Percentiles rank a stretch among this genome's conserved stretches.
Evolutionary conservation across 345 rosid species (phyloP).

Genomic region (Turnera subulata): DNA sequence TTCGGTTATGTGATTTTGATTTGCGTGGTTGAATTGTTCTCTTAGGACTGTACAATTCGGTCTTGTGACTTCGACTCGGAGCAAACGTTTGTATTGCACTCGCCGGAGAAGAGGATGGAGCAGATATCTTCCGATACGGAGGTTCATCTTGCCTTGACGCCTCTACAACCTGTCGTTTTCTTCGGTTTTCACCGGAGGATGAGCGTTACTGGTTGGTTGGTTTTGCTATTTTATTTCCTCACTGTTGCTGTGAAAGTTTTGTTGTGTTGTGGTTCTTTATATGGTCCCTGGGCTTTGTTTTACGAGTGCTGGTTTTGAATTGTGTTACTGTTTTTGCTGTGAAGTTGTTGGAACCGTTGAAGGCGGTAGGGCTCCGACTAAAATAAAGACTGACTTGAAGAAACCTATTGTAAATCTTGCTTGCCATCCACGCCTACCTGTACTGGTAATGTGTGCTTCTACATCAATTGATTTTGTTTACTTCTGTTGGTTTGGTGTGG

Average conservation of each 20-base stretch:
- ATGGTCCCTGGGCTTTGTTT: not conserved
- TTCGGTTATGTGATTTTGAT: not conserved
- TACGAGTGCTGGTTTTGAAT: conserved; percentile 7
- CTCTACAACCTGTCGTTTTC: conserved; percentile 91
- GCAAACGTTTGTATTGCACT: conserved; percentile 90
- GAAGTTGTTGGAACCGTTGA: conserved; percentile 97
- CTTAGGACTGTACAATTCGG: conserved; percentile 91
- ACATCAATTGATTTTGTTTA: not conserved
- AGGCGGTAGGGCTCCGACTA: conserved; percentile 92
- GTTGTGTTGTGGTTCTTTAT: not conserved
- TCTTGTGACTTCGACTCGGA: conserved; percentile 92
- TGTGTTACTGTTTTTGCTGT: conserved; percentile 16
- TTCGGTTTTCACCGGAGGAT: conserved; percentile 87
- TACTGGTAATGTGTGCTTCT: conserved; percentile 47
- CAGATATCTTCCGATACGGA: conserved; percentile 69
- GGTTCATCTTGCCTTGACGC: conserved; percentile 95
- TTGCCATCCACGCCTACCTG: conserved; percentile 98
- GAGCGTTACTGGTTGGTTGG: conserved; percentile 90
- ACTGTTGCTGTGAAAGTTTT: not conserved
- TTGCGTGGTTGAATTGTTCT: not conserved
- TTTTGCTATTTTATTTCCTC: not conserved
- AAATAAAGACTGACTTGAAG: conserved; percentile 93
- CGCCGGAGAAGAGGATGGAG: conserved; percentile 86
- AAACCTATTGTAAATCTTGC: conserved; percentile 91
- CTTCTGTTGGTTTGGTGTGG: conserved; percentile 2